Base-by-base conservation (phyloP, 495 filamentous ascomycete genomes). In the Neurospora sp. region DNA sequence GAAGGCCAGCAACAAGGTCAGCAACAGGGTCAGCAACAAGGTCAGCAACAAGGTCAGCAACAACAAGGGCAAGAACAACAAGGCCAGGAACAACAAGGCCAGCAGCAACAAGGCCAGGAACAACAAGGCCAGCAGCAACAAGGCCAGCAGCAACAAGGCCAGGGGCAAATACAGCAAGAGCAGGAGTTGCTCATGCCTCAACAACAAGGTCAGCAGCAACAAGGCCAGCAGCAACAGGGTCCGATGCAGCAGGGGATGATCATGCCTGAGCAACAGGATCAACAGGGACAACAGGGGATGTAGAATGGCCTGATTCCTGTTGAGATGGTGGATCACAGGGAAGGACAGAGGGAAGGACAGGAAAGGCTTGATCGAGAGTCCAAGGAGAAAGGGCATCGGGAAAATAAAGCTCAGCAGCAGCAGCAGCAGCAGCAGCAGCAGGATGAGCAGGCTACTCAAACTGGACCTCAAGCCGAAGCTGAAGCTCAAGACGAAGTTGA, bases 161-260 rank as follows among this genome's bases (percentile, higher is more conserved):
- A 66, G 75, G 27, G 27, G 27, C 27, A 27, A 27, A 27, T 27
- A 27, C 27, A 27, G 27, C 27, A 27, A 27, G 27, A 27, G 27
- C 27, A 27, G 27, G 27, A 27, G 27, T 27, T 27, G 27, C 1
- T 27, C 27, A 27, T 27, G 27, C 27, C 27, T 27, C 1, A 18
- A 0, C 41, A 44, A 44, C 41, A 48, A 23, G 46, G 44, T 4
- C 46, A 66, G 75, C 79, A 81, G 70, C 73, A 78, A 39, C 73
- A 74, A 54, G 72, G 76, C 12, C 75, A 76, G 0, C 40, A 42
- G 16, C 10, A 39, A 4, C 84, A 74, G 48, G 44, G 31, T 4
- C 72, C 75, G 0, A 78, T 81, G 75, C 81, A 81, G 39, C 80
- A 83, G 78, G 81, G 79, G 44, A 78, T 62, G 62, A 27, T 4